phyloP scores from a whole-genome alignment of 345 rosid species.

The Reutealis trisperma region DNA sequence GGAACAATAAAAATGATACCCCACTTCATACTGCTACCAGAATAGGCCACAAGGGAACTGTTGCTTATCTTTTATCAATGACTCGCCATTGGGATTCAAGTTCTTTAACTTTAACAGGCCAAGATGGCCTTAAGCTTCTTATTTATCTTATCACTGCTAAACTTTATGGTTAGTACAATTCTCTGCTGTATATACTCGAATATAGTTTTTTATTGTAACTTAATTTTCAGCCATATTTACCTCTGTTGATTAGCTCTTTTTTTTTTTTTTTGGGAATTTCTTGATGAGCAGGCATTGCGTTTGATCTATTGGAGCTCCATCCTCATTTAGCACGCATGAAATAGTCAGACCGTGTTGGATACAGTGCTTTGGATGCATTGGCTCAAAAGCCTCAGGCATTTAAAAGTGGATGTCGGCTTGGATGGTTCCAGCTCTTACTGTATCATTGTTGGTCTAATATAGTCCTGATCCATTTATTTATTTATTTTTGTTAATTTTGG shows the following conservation, averaged over 20 bases:
- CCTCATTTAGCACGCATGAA: conserved; percentile 4
- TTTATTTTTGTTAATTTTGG: too few species aligned
- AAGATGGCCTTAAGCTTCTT: not conserved
- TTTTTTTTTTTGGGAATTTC: not conserved
- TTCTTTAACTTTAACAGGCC: conserved; percentile 3
- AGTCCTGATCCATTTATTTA: too few species aligned
- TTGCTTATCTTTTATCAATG: not conserved
- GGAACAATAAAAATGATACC: rapidly evolving
- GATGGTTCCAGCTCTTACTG: not conserved
- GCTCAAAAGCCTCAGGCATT: conserved; percentile 5
- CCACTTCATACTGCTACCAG: conserved; percentile 5
- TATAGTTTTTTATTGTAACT: not conserved
- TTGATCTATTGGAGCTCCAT: not conserved
- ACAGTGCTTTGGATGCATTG: not conserved
- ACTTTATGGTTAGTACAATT: not conserved
- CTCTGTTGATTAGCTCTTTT: not conserved
- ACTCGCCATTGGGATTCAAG: not conserved
- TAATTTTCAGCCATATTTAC: not conserved
- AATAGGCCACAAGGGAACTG: not conserved
- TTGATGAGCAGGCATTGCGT: not conserved
- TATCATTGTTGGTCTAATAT: not conserved
- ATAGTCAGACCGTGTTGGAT: not conserved
- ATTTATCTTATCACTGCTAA: not conserved
- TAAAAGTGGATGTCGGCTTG: conserved; percentile 9
- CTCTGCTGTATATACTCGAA: not conserved